Evolutionary conservation across 257 asterid genomes (phyloP).

Genomic region (Primulina eburnea): DNA sequence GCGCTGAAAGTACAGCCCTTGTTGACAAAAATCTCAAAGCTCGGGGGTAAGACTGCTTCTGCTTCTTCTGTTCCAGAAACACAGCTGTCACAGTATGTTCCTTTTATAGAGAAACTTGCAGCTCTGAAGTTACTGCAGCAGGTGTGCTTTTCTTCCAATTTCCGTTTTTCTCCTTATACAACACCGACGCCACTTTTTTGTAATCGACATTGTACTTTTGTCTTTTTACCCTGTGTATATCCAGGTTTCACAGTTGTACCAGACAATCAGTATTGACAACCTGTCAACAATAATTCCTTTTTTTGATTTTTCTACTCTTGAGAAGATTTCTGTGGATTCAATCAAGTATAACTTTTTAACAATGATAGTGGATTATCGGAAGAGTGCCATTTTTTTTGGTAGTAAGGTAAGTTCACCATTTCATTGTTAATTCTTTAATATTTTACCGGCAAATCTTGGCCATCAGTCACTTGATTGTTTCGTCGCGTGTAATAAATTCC

Average conservation of each 20-base stretch:
- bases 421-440: background rate
- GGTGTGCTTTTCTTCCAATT: conserved; percentile 34
- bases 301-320: conserved; percentile 64
- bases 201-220: conserved; percentile 5
- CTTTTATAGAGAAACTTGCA: conserved; percentile 74
- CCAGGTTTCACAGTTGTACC: conserved; percentile 88
- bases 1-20: conserved; percentile 71
- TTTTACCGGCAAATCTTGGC: background rate
- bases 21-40: conserved; percentile 61
- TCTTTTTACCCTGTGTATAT: conserved; percentile 20
- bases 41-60: conserved; percentile 72
- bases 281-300: conserved; percentile 69
- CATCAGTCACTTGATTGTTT: too few relatives aligned
- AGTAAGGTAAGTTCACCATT: conserved; percentile 51
- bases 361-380: conserved; percentile 71
- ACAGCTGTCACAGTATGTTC: conserved; percentile 59
- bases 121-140: conserved; percentile 82
- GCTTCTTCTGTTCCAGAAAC: conserved; percentile 73
- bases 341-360: conserved; percentile 63
- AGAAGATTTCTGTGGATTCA: conserved; percentile 87
- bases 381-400: conserved; percentile 73
- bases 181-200: background rate
- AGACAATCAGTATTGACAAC: conserved; percentile 63
- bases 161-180: background rate
- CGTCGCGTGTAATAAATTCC: too few relatives aligned